A percentile compares a stretch with the other conserved stretches of the same genome.
These are phyloP conservation scores for Populus hybrid DNA, from an alignment of 441 rosid species.

Conservation along the genomic window DNA sequence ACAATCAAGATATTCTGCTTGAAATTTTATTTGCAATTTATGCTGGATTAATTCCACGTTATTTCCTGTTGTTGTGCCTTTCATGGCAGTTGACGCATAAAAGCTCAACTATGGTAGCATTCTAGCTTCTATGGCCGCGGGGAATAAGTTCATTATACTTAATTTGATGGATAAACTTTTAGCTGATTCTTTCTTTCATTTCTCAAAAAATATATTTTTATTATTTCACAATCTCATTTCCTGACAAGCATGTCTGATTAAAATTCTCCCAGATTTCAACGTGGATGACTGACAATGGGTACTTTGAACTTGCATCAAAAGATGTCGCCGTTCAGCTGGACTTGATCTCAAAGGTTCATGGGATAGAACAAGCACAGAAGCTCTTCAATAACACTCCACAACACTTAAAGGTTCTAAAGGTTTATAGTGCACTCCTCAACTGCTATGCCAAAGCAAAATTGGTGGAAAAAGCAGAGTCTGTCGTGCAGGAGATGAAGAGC, in stretches of 20 bases:
- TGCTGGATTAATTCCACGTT: neutral
- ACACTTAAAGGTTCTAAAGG: conserved; percentile 16
- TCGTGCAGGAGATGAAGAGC: conserved; percentile 38
- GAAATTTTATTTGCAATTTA: neutral
- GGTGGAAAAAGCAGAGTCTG: conserved; percentile 42
- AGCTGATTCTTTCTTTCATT: neutral
- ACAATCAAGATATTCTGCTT: neutral
- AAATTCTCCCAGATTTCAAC: conserved; percentile 34
- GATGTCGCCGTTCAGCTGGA: conserved; percentile 44
- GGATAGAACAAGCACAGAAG: conserved; percentile 38
- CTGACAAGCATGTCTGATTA: neutral
- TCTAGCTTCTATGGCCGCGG: neutral
- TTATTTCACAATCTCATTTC: neutral
- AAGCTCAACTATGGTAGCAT: neutral
- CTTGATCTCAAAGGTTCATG: conserved; percentile 44
- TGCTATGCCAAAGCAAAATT: conserved; percentile 33
- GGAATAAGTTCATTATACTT: neutral
- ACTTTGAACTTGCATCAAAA: conserved; percentile 11
- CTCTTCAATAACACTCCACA: conserved; percentile 32
- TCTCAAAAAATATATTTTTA: neutral
- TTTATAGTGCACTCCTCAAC: conserved; percentile 44
- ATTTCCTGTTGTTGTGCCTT: neutral
- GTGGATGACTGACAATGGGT: conserved; percentile 47
- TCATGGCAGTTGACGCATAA: neutral
- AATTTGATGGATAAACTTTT: neutral